Percentiles rank a stretch among this genome's conserved stretches.
Conservation (phyloP, 2,329 filamentous ascomycete genomes). For the Fusarium lateritium region DNA sequence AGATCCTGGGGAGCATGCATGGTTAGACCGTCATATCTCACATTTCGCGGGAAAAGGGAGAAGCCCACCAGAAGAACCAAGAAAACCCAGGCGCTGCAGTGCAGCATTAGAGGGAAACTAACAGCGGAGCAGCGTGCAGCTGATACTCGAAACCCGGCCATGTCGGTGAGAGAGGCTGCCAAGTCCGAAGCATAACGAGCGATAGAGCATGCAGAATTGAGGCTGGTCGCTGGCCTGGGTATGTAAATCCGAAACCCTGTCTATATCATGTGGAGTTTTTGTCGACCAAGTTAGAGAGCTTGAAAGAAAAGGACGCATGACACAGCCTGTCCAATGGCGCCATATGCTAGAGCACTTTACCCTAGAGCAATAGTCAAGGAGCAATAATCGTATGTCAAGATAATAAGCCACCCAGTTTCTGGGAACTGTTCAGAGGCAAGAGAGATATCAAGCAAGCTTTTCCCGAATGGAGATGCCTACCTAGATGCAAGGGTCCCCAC, state of each 20-base stretch:
- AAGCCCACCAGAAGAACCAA: constrained; percentile 11
- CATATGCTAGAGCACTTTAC: background rate
- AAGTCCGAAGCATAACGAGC: constrained; percentile 1
- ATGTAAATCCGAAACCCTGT: constrained; percentile 21
- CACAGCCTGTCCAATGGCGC: constrained; percentile 1
- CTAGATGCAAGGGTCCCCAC: constrained; percentile 29
- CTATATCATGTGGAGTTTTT: constrained; percentile 16
- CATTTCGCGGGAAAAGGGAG: constrained; percentile 22
- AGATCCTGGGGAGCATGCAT: constrained; percentile 26
- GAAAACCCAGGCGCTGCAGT: constrained; percentile 10
- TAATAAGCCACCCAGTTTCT: background rate
- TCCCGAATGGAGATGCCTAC: constrained; percentile 1
- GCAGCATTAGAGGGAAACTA: background rate
- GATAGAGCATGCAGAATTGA: constrained; percentile 3
- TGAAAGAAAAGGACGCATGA: constrained; percentile 1
- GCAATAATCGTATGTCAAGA: constrained; percentile 1
- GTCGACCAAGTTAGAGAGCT: background rate
- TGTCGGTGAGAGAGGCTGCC: constrained; percentile 16
- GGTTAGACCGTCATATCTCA: constrained; percentile 37
- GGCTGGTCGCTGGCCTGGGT: background rate
- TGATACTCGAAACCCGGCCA: constrained; percentile 13
- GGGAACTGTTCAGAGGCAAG: background rate
- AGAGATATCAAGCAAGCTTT: background rate
- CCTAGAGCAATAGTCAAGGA: constrained; percentile 4
- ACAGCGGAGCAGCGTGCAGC: constrained; percentile 21